Percentiles rank a stretch among this genome's conserved stretches.
These are phyloP conservation scores for Silene uniflora DNA, from an alignment of 148 eudicot genomes.

Conservation along the genomic window DNA sequence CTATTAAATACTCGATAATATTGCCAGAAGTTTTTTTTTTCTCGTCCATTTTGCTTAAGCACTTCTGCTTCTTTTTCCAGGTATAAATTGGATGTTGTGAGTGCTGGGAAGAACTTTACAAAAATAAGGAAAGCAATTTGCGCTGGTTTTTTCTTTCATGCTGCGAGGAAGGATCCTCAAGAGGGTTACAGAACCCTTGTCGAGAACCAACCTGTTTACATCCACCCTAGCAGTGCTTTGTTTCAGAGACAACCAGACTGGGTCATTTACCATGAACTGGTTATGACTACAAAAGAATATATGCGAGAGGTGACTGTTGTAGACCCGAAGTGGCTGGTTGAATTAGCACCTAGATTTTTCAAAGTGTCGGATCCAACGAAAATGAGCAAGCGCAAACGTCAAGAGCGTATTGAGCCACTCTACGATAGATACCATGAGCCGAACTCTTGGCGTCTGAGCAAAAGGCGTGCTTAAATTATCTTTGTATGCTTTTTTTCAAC, in stretches of 20 bases:
- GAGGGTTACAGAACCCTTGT: constrained; percentile 93
- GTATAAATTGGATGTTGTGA: constrained; percentile 87
- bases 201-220: constrained; percentile 90
- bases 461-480: constrained; percentile 63
- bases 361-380: constrained; percentile 90
- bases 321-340: constrained; percentile 90
- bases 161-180: constrained; percentile 90
- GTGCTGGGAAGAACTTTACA: constrained; percentile 73
- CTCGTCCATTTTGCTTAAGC: background rate
- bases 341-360: constrained; percentile 87
- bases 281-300: constrained; percentile 95
- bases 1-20: background rate
- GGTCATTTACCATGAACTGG: constrained; percentile 95
- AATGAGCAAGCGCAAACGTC: constrained; percentile 95
- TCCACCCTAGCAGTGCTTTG: constrained; percentile 92
- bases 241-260: constrained; percentile 97
- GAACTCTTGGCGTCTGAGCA: constrained; percentile 94
- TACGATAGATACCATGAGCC: constrained; percentile 95
- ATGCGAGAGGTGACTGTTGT: constrained; percentile 90
- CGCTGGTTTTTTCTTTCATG: constrained; percentile 90
- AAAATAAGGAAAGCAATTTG: constrained; percentile 74
- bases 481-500: constrained; percentile 7
- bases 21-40: background rate
- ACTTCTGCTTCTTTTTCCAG: constrained; percentile 32
- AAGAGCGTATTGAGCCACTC: constrained; percentile 90